Base-by-base conservation (phyloP, 352 stramenopile species). In the Thraustotheca clavata region DNA sequence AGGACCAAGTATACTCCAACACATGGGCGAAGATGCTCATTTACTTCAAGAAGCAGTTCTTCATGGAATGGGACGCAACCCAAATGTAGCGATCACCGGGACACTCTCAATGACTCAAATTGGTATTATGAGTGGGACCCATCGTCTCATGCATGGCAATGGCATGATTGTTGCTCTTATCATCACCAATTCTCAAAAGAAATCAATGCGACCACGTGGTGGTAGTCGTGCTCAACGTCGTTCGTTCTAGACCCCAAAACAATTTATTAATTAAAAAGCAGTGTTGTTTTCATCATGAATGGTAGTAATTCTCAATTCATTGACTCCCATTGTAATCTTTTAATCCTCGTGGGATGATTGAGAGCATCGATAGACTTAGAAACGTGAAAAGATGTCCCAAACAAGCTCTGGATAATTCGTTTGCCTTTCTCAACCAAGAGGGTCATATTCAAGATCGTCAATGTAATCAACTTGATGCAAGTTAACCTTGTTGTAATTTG, bases 181-280 rank as follows among this genome's bases (percentile, higher is more conserved):
- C 24, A 66, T 94, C 49, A 89, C 84, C n/a, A 94, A 83, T 59
- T 76, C 77, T 50, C 89, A 89, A 73, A 91, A 94, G 69, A 61
- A 48, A 9, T 29, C 29, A 14, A 49, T 24, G 39, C n/a, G 22
- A 2, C n/a, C 22, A 4, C 39, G 52, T 35, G 35, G 52, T 27
- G 20, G 22, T 16, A 26, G 31, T 27, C 11, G 32, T 12, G 31
- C 52, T 11, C 52, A 61, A 14, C 52, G 52, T 22, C 32, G 36
- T 20, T 61, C 52, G 34, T 61, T 61, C 20, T 61, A 61, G 39
- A 27, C 39, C 39, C n/a, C n/a, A n/a, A n/a, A n/a, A n/a, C n/a
- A n/a, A n/a, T n/a, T n/a, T n/a, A n/a, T n/a, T n/a, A n/a, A n/a
- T n/a, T n/a, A n/a, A n/a, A n/a, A n/a, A n/a, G n/a, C n/a, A n/a